Conservation (phyloP, 202 grass and related monocot genomes). For the Schoenoplectus tabernaemontani region DNA sequence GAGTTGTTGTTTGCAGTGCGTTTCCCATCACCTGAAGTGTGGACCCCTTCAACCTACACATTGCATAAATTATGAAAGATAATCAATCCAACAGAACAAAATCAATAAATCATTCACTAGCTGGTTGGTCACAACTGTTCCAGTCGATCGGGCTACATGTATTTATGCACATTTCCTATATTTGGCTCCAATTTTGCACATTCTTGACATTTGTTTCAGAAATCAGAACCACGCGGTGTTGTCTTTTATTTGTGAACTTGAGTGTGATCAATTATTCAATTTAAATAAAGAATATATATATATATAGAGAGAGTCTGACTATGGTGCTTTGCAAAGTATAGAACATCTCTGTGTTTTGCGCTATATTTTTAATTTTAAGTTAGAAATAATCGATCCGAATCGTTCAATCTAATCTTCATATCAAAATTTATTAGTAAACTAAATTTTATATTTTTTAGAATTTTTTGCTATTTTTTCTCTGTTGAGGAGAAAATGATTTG, state of each 20-base stretch:
- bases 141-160: not conserved
- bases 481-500: too few relatives aligned
- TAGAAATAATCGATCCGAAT: too few relatives aligned
- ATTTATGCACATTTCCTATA: not conserved
- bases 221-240: not conserved
- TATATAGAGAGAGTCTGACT: too few relatives aligned
- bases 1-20: not conserved
- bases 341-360: too few relatives aligned
- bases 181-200: too few relatives aligned
- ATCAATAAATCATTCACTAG: not conserved
- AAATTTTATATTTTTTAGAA: too few relatives aligned
- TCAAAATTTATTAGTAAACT: too few relatives aligned
- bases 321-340: too few relatives aligned
- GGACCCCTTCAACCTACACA: constrained; percentile 2
- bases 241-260: not conserved
- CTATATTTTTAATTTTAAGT: too few relatives aligned
- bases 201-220: not conserved
- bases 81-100: not conserved
- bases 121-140: not conserved
- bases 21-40: constrained; percentile 21
- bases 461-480: too few relatives aligned
- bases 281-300: not conserved
- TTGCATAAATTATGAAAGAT: not conserved
- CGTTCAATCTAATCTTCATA: too few relatives aligned
- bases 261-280: not conserved